Evolutionary conservation across 129 eudicot genomes (phyloP), one percentile per base, ranked within the genome.

Genomic region (sunflower (Helianthus annuus)): DNA sequence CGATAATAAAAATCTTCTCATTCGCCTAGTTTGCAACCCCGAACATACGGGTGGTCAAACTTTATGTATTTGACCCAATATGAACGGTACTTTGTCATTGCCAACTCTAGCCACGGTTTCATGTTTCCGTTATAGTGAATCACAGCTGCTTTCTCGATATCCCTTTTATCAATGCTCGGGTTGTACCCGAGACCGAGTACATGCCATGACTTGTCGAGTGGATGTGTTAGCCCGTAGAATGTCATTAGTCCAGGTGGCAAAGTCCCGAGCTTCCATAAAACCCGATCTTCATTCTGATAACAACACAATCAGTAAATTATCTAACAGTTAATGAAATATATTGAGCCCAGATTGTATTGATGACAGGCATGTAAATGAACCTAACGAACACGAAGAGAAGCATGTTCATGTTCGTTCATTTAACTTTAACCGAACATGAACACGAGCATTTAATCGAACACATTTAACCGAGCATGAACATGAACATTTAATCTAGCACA

Each of bases 31-130:
- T 88, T 90, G 86, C 99, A 95, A 64, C 78, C 73, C 48, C 80
- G 85, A 19, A 95, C 76, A n/a, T 87, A 90, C 0, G 96, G 97
- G 76, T 93, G 91, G 76, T 89, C 96, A 71, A 72, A 84, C 74
- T 90, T 95, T 68, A 95, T 85, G 62, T 95, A 90, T 82, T 90
- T 95, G 46, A 85, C 81, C 99, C 99, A 90, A 83, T 88, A 87
- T 2, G 97, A 78, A 17, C 91, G 82, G 68, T 93, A 90, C 81
- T 90, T 93, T 5, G 89, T 85, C 96, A 93, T 89, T 3, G 98
- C 97, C 83, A 93, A 70, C 72, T 93, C 98, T 1, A 93, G 83
- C 98, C 98, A 93, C 1, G 98, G 98, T 74, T 93, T 90, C 96
- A 87, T 90, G 83, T 93, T 93, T 55, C 98, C 98, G 55, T 93